A percentile compares a stretch with the other conserved stretches of the same genome.
phyloP scores from a whole-genome alignment of 768 basidiomycete genomes.

The Lentinus tigrinus region DNA sequence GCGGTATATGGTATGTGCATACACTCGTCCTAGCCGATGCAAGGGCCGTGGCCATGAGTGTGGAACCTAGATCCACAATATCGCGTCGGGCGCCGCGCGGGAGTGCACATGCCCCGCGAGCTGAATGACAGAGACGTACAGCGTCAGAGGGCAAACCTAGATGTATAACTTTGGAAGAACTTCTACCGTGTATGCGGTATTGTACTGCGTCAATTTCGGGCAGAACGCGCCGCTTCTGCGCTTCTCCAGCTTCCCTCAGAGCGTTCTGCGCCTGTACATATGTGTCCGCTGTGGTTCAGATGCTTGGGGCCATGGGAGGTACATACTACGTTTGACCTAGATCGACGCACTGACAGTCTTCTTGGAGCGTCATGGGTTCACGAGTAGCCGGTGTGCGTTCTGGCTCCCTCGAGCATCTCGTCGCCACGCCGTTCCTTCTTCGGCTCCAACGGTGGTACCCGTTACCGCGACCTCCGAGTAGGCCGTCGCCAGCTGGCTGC shows the following conservation, averaged over 20 bases:
- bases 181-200: neutral
- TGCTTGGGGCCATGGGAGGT: neutral
- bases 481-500: neutral
- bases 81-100: neutral
- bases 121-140: neutral
- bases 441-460: neutral
- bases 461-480: neutral
- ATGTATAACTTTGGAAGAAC: neutral
- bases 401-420: neutral
- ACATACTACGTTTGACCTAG: slow-evolving; percentile 12
- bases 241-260: neutral
- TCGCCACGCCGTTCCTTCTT: neutral
- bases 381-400: neutral
- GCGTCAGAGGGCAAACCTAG: neutral
- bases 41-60: too few species aligned
- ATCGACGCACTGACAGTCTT: slow-evolving; percentile 1
- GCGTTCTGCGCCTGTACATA: neutral
- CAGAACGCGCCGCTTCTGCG: neutral
- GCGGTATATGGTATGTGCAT: too few species aligned
- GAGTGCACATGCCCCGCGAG: neutral
- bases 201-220: neutral
- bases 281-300: neutral
- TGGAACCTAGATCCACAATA: neutral
- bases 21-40: too few species aligned
- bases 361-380: neutral